Conservation (phyloP, 306 rosid species). For the Mucuna pruriens region DNA sequence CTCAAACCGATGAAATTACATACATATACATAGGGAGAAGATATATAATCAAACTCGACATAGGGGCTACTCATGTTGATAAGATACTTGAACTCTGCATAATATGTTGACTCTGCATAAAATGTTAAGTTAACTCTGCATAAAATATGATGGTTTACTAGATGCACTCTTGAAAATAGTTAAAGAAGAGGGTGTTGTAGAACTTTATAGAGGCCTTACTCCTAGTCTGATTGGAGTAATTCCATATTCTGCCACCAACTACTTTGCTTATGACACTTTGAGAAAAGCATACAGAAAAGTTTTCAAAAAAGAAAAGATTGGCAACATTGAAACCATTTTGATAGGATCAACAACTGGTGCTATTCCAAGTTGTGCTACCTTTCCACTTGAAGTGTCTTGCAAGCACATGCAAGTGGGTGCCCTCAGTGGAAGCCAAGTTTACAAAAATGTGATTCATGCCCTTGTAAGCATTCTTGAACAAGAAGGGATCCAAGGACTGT, state of each 20-base stretch:
- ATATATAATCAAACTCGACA: no score
- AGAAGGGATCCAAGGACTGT: slow-evolving; percentile 81
- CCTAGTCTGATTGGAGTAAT: slow-evolving; percentile 96
- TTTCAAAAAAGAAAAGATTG: slow-evolving; percentile 80
- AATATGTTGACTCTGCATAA: no score
- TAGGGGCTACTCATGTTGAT: no score
- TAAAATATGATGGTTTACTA: slow-evolving; percentile 70
- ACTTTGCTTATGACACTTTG: slow-evolving; percentile 86
- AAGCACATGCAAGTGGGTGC: slow-evolving; percentile 99
- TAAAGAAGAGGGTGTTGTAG: slow-evolving; percentile 77
- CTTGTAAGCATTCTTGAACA: slow-evolving; percentile 81
- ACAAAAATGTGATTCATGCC: slow-evolving; percentile 80
- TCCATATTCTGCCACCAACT: slow-evolving; percentile 90
- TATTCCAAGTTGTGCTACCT: slow-evolving; percentile 84
- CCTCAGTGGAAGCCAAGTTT: slow-evolving; percentile 80
- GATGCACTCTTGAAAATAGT: slow-evolving; percentile 86
- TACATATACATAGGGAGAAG: no score
- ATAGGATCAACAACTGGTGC: slow-evolving; percentile 97
- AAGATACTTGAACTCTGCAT: no score
- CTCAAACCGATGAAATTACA: no score
- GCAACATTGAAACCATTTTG: slow-evolving; percentile 88
- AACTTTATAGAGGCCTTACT: slow-evolving; percentile 91
- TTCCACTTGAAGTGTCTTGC: slow-evolving; percentile 97
- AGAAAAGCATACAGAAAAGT: slow-evolving; percentile 82
- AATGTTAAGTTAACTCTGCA: no score